Percentiles rank a stretch among this genome's conserved stretches.
phyloP scores from a whole-genome alignment of 2,329 filamentous ascomycete genomes.

The Diaporthe australafricana region DNA sequence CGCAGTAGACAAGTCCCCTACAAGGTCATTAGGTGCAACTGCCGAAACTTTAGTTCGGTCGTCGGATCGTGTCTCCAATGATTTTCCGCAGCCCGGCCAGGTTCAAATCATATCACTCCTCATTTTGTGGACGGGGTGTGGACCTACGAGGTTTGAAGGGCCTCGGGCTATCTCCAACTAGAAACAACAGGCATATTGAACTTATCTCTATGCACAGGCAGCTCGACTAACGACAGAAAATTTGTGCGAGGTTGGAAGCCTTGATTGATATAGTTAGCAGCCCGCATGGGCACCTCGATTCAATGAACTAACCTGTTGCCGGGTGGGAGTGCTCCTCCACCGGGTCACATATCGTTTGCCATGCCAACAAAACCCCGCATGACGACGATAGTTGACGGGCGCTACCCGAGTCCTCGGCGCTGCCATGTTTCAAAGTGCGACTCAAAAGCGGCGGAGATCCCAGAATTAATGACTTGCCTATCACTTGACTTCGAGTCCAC shows the following conservation, averaged over 20 bases:
- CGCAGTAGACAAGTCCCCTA: background rate
- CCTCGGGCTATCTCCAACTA: too few species aligned
- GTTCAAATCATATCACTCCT: background rate
- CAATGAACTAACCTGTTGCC: background rate
- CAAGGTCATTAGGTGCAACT: constrained; percentile 19
- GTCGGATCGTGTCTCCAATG: background rate
- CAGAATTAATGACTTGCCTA: background rate
- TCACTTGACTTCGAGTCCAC: background rate
- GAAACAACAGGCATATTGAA: too few species aligned
- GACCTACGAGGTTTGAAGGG: too few species aligned
- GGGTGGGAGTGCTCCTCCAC: background rate
- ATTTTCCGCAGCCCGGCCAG: constrained; percentile 3
- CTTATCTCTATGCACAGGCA: too few species aligned
- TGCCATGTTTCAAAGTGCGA: background rate
- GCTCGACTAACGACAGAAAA: too few species aligned
- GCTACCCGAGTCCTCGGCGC: constrained; percentile 11
- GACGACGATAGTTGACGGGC: background rate
- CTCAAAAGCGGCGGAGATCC: constrained; percentile 4
- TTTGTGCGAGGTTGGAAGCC: too few species aligned
- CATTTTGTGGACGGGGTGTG: too few species aligned
- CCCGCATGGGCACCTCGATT: too few species aligned
- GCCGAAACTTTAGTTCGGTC: background rate
- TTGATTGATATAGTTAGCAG: too few species aligned
- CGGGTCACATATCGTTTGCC: background rate
- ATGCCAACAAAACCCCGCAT: constrained; percentile 23